A percentile compares a stretch with the other conserved stretches of the same genome.
phyloP scores from a whole-genome alignment of 805 yeast species.

The Danielia reshetovae region DNA sequence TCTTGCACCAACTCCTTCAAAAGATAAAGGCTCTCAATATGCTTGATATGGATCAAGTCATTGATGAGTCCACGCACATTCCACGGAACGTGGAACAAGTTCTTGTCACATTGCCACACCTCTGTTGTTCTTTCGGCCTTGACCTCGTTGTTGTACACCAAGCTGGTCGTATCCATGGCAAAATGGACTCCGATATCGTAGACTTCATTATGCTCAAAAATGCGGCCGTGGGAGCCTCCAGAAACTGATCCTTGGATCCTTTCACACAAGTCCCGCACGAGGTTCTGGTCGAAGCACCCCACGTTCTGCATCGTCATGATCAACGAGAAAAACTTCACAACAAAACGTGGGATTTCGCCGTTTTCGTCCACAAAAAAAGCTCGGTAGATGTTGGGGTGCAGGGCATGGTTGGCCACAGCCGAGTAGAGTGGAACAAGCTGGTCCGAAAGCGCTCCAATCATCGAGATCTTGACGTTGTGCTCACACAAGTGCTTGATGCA shows the following conservation, averaged over 20 bases:
- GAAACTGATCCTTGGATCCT: conserved; percentile 23
- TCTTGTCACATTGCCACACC: conserved; percentile 11
- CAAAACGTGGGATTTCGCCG: conserved; percentile 24
- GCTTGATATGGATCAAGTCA: conserved; percentile 29
- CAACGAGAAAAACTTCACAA: conserved; percentile 24
- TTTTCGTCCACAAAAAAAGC: conserved; percentile 19
- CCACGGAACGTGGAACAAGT: conserved; percentile 35
- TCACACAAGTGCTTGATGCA: conserved; percentile 19
- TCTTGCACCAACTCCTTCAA: conserved; percentile 22
- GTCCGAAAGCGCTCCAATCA: conserved; percentile 31
- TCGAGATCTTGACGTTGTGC: conserved; percentile 32
- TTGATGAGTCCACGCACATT: conserved; percentile 33
- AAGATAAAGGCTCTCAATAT: conserved; percentile 23
- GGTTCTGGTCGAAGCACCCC: conserved; percentile 31
- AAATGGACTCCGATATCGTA: conserved; percentile 29
- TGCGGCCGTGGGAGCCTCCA: conserved; percentile 27
- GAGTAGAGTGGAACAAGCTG: conserved; percentile 36
- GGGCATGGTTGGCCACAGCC: conserved; percentile 23
- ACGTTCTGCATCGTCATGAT: conserved; percentile 31
- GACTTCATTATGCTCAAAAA: conserved; percentile 21
- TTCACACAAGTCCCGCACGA: conserved; percentile 28
- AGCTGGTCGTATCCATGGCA: conserved; percentile 35
- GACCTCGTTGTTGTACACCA: conserved; percentile 6
- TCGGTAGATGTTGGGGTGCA: conserved; percentile 38
- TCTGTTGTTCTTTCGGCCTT: neutral